Conservation (phyloP, 1,139 yeast species). For the Diutina siamensis region DNA sequence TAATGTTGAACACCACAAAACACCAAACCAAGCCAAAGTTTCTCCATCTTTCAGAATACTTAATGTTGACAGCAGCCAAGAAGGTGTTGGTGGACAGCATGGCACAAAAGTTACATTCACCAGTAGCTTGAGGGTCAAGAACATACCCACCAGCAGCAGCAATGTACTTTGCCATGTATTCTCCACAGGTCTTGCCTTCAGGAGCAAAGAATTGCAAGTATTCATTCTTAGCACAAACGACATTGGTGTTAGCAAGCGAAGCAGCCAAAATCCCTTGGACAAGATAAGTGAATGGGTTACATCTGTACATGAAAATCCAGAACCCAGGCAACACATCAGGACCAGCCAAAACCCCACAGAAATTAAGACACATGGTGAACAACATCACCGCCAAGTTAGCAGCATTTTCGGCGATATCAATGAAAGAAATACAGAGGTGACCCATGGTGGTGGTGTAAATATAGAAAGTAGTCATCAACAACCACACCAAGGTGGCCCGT, state of each 20-base stretch:
- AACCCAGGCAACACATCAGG: slow-evolving; percentile 35
- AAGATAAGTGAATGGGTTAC: slow-evolving; percentile 46
- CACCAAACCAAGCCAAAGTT: slow-evolving; percentile 44
- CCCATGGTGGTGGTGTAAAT: slow-evolving; percentile 32
- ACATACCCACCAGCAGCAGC: slow-evolving; percentile 39
- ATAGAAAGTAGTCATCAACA: slow-evolving; percentile 34
- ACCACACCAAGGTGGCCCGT: slow-evolving; percentile 11
- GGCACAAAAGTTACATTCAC: slow-evolving; percentile 42
- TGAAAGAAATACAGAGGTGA: slow-evolving; percentile 27
- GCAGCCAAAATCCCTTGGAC: slow-evolving; percentile 38
- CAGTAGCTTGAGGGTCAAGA: slow-evolving; percentile 26
- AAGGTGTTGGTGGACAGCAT: slow-evolving; percentile 38
- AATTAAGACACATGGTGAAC: slow-evolving; percentile 24
- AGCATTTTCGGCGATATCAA: slow-evolving; percentile 29
- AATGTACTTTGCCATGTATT: slow-evolving; percentile 38
- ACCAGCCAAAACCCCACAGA: slow-evolving; percentile 51
- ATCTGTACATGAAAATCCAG: slow-evolving; percentile 48
- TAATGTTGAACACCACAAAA: slow-evolving; percentile 15
- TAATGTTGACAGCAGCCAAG: slow-evolving; percentile 29
- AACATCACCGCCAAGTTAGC: slow-evolving; percentile 35
- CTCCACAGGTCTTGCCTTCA: slow-evolving; percentile 49
- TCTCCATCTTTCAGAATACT: slow-evolving; percentile 50
- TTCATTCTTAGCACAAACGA: slow-evolving; percentile 41
- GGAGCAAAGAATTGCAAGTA: slow-evolving; percentile 41
- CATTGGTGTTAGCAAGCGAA: slow-evolving; percentile 28